These are phyloP conservation scores for Dothideomycetidae sp. DNA, from an alignment of 2,329 filamentous ascomycete genomes.

Conservation along the genomic window DNA sequence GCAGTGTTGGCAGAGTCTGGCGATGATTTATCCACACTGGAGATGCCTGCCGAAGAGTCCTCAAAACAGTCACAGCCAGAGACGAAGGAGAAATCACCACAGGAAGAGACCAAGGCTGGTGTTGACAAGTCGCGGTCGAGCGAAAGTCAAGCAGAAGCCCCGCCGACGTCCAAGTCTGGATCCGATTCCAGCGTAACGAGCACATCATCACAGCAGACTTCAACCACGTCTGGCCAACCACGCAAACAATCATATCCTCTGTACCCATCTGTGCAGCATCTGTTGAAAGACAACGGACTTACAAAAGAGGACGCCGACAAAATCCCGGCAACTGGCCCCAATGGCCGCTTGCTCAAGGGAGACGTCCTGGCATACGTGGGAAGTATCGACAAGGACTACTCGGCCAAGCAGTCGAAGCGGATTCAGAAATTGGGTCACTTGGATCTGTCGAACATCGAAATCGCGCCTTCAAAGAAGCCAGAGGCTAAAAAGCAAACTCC, in stretches of 20 bases:
- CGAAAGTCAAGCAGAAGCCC: slow-evolving; percentile 15
- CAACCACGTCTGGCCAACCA: slow-evolving; percentile 28
- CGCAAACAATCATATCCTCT: slow-evolving; percentile 57
- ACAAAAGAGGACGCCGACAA: slow-evolving; percentile 60
- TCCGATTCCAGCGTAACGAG: slow-evolving; percentile 4
- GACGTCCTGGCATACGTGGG: slow-evolving; percentile 87
- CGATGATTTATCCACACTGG: slow-evolving; percentile 60
- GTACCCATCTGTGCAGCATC: slow-evolving; percentile 68
- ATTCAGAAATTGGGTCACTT: slow-evolving; percentile 68
- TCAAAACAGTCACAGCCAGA: slow-evolving; percentile 24
- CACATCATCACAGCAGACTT: neutral
- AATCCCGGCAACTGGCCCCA: slow-evolving; percentile 78
- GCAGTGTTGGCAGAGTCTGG: slow-evolving; percentile 68
- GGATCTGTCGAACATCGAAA: slow-evolving; percentile 90
- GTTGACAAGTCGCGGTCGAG: slow-evolving; percentile 14
- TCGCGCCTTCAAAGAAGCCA: slow-evolving; percentile 38
- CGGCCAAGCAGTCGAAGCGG: slow-evolving; percentile 53
- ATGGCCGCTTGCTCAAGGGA: slow-evolving; percentile 81
- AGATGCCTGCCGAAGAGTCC: slow-evolving; percentile 58
- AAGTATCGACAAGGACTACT: slow-evolving; percentile 56
- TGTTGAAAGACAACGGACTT: slow-evolving; percentile 67
- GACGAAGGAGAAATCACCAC: slow-evolving; percentile 15
- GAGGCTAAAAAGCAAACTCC: slow-evolving; percentile 34
- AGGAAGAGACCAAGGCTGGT: slow-evolving; percentile 14
- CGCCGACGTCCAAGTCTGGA: slow-evolving; percentile 17